Evolutionary conservation across 2,329 filamentous ascomycete species (phyloP).

Genomic region (Apiospora phragmitis): DNA sequence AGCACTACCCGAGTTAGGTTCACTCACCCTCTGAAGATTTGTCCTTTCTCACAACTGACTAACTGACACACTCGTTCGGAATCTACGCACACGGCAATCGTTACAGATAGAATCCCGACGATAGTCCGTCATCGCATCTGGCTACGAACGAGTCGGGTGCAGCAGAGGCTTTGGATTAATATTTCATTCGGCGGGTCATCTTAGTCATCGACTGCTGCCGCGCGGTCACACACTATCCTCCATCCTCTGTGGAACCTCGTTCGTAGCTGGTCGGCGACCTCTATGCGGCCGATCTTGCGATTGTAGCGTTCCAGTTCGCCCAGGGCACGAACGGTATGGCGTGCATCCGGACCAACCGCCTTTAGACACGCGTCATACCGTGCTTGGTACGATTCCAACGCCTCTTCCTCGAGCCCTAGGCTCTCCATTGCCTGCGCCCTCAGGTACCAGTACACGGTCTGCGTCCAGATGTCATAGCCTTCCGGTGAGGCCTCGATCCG

Average conservation of each 20-base stretch:
- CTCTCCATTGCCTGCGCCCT: slow-evolving; percentile 5
- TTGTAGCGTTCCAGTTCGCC: slow-evolving; percentile 12
- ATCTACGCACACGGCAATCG: background rate
- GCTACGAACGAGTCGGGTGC: background rate
- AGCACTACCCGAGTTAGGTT: background rate
- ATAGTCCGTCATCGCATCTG: background rate
- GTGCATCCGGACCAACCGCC: slow-evolving; percentile 8
- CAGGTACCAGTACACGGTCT: slow-evolving; percentile 8
- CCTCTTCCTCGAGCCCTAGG: slow-evolving; percentile 1
- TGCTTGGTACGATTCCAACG: background rate
- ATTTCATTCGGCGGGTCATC: background rate
- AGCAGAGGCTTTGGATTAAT: background rate
- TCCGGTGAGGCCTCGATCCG: background rate
- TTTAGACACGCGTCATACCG: background rate
- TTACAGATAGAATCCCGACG: background rate
- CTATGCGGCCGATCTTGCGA: slow-evolving; percentile 10
- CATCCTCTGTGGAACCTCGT: background rate
- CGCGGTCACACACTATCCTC: slow-evolving; percentile 7
- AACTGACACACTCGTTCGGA: background rate
- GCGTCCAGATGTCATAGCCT: slow-evolving; percentile 10
- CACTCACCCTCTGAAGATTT: background rate
- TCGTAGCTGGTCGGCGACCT: slow-evolving; percentile 8
- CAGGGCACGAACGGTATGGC: slow-evolving; percentile 9
- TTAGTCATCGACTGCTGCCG: background rate
- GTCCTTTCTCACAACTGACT: background rate